Evolutionary conservation across 169 alveolate genomes (phyloP).

Genomic region (Plasmodium berghei): DNA sequence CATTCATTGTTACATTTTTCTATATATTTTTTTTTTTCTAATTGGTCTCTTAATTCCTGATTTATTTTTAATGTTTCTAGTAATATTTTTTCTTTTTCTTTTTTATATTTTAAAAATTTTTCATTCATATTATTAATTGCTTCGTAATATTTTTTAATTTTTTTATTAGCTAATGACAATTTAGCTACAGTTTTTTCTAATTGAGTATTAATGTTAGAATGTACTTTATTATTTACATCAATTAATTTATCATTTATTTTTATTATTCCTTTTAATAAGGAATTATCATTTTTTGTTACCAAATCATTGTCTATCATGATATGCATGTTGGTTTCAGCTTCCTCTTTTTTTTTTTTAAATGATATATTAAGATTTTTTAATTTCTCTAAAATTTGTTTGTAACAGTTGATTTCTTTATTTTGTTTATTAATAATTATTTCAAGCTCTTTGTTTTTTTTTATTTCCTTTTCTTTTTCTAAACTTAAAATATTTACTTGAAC

Average conservation of each 20-base stretch:
- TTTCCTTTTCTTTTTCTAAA: slow-evolving; percentile 55
- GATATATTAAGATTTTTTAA: slow-evolving; percentile 32
- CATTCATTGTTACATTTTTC: slow-evolving; percentile 35
- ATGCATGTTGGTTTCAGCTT: slow-evolving; percentile 38
- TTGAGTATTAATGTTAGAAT: slow-evolving; percentile 11
- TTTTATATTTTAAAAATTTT: slow-evolving; percentile 37
- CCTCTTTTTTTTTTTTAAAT: slow-evolving; percentile 42
- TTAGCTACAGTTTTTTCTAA: slow-evolving; percentile 22
- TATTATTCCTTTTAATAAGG: slow-evolving; percentile 38
- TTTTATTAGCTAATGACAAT: slow-evolving; percentile 26
- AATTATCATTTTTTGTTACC: slow-evolving; percentile 33
- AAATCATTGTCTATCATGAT: slow-evolving; percentile 26
- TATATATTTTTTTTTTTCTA: slow-evolving; percentile 29
- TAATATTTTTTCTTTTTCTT: slow-evolving; percentile 24
- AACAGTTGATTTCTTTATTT: slow-evolving; percentile 64
- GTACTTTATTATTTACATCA: slow-evolving; percentile 40
- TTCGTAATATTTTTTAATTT: slow-evolving; percentile 29
- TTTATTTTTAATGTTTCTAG: slow-evolving; percentile 27
- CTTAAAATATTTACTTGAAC: slow-evolving; percentile 13
- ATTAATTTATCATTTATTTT: slow-evolving; percentile 43
- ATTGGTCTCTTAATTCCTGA: slow-evolving; percentile 30
- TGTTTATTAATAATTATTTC: slow-evolving; percentile 28
- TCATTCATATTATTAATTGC: slow-evolving; percentile 17
- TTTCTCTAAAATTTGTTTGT: slow-evolving; percentile 52
- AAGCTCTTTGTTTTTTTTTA: slow-evolving; percentile 20